phyloP scores from a whole-genome alignment of 371 early-diverging fungal species.

The Apophysomyces trapeziformis region DNA sequence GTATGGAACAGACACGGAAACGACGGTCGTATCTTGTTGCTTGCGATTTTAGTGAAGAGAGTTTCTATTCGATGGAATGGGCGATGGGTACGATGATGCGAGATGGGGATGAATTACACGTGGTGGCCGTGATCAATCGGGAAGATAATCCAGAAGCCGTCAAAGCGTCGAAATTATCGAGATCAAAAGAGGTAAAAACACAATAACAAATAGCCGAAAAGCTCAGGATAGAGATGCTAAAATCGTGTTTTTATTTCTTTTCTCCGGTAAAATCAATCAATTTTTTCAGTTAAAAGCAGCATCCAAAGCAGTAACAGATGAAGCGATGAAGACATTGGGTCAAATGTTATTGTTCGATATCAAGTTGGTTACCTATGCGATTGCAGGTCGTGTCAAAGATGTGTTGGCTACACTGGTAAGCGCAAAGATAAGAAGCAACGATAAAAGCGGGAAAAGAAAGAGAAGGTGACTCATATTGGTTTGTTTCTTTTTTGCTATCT shows the following conservation, averaged over 20 bases:
- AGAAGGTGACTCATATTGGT: not conserved
- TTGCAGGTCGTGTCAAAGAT: slow-evolving; percentile 57
- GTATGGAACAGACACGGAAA: slow-evolving; percentile 22
- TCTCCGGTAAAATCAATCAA: not conserved
- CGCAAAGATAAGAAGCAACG: not conserved
- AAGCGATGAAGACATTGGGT: slow-evolving; percentile 33
- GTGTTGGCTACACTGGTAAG: slow-evolving; percentile 26
- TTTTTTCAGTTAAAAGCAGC: slow-evolving; percentile 31
- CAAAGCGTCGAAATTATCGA: slow-evolving; percentile 28
- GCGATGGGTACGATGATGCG: slow-evolving; percentile 61
- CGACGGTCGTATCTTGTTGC: slow-evolving; percentile 42
- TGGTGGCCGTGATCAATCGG: slow-evolving; percentile 52
- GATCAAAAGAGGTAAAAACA: slow-evolving; percentile 24
- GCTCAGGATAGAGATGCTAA: not conserved
- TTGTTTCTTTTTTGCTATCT: not conserved
- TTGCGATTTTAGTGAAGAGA: slow-evolving; percentile 48
- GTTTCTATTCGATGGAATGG: slow-evolving; percentile 55
- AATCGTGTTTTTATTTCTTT: not conserved
- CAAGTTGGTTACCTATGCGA: slow-evolving; percentile 52
- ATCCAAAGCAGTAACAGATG: slow-evolving; percentile 25
- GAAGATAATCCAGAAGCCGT: slow-evolving; percentile 52
- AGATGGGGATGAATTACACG: slow-evolving; percentile 58
- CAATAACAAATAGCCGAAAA: slow-evolving; percentile 1
- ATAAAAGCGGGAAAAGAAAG: not conserved
- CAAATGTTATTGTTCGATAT: slow-evolving; percentile 54